phyloP scores from a whole-genome alignment of 2,329 filamentous ascomycete species.

The Aspergillus sp. region DNA sequence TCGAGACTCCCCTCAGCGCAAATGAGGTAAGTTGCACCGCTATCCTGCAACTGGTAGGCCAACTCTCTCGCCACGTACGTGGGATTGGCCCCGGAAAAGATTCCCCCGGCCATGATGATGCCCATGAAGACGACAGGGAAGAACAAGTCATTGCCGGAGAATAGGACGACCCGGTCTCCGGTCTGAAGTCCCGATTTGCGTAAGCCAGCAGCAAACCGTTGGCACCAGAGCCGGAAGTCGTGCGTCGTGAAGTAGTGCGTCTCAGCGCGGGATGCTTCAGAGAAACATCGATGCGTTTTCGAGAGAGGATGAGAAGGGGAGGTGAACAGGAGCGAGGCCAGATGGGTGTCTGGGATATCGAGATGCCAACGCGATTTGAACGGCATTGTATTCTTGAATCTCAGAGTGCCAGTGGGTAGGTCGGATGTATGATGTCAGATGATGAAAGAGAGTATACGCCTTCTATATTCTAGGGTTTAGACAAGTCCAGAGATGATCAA shows the following conservation, averaged over 20 bases:
- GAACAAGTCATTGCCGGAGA: slow-evolving; percentile 71
- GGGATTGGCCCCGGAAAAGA: slow-evolving; percentile 76
- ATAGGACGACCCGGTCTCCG: slow-evolving; percentile 72
- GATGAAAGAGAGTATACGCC: too few species aligned
- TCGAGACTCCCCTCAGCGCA: slow-evolving; percentile 57
- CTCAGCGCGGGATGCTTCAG: slow-evolving; percentile 67
- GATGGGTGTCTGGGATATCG: slow-evolving; percentile 45
- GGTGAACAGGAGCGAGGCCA: slow-evolving; percentile 48
- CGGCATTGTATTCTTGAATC: slow-evolving; percentile 41
- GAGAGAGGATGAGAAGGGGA: slow-evolving; percentile 50
- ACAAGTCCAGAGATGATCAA: not conserved
- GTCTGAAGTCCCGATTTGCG: slow-evolving; percentile 61
- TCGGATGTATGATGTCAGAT: too few species aligned
- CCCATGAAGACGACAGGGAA: slow-evolving; percentile 71
- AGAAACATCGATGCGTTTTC: slow-evolving; percentile 48
- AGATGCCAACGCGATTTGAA: slow-evolving; percentile 52
- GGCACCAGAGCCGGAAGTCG: slow-evolving; percentile 67
- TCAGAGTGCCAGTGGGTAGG: not conserved
- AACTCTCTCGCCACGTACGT: slow-evolving; percentile 69
- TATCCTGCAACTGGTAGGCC: slow-evolving; percentile 72
- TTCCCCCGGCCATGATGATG: slow-evolving; percentile 71
- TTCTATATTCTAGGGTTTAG: too few species aligned
- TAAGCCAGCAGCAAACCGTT: slow-evolving; percentile 70
- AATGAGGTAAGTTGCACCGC: slow-evolving; percentile 66
- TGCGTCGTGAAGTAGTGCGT: slow-evolving; percentile 64